Evolutionary conservation across 1,139 yeast species (phyloP).

Genomic region (Hemisphaericaspora lyxosophila): DNA sequence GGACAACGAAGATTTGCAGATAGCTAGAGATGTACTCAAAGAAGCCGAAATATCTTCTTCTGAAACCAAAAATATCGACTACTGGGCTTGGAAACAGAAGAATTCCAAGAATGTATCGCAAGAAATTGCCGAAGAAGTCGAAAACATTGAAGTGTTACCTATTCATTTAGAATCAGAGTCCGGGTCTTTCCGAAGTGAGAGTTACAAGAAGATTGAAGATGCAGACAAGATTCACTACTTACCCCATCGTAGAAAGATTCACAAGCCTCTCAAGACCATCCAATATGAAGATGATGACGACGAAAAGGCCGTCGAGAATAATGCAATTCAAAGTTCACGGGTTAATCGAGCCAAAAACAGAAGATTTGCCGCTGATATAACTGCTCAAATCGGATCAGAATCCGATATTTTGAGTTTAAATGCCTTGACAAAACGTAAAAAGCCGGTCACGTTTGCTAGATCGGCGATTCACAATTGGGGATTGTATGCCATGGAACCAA

Average conservation of each 20-base stretch:
- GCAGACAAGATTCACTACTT: constrained; percentile 70
- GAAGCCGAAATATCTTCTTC: constrained; percentile 23
- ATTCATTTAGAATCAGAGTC: constrained; percentile 43
- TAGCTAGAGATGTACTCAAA: constrained; percentile 48
- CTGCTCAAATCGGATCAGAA: constrained; percentile 80
- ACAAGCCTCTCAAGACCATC: constrained; percentile 56
- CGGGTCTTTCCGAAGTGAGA: constrained; percentile 73
- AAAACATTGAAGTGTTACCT: constrained; percentile 32
- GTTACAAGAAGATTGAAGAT: constrained; percentile 73
- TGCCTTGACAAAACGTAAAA: constrained; percentile 81
- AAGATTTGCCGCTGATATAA: constrained; percentile 87
- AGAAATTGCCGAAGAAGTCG: constrained; percentile 29
- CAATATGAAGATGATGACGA: constrained; percentile 57
- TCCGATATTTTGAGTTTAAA: constrained; percentile 77
- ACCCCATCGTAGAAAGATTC: constrained; percentile 66
- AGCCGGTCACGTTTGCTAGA: constrained; percentile 92
- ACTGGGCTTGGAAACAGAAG: constrained; percentile 69
- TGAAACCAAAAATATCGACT: constrained; percentile 39
- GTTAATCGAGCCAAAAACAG: constrained; percentile 87
- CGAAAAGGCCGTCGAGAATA: constrained; percentile 26
- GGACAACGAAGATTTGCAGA: constrained; percentile 71
- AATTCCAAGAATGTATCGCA: constrained; percentile 26
- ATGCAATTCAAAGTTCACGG: constrained; percentile 63
- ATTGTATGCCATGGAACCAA: constrained; percentile 88
- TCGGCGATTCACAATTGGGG: constrained; percentile 99